Percentiles rank a stretch among this genome's conserved stretches.
phyloP scores from a whole-genome alignment of 768 basidiomycete genomes.

The Aureoboletus auriporus region DNA sequence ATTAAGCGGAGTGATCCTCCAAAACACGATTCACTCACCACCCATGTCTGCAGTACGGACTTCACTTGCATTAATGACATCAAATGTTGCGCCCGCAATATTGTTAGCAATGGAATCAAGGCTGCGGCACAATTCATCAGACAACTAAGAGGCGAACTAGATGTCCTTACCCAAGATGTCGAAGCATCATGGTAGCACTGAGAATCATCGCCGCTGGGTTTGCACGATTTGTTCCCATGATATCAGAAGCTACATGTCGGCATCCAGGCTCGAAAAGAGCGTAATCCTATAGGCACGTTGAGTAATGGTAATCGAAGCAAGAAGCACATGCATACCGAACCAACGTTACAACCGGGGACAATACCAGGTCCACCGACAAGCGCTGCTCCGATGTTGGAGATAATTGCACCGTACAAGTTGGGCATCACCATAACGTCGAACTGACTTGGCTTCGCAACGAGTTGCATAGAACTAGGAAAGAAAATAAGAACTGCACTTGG shows the following conservation, averaged over 20 bases:
- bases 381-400: conserved; percentile 97
- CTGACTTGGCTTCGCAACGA: conserved; percentile 91
- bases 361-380: conserved; percentile 98
- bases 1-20: conserved; percentile 5
- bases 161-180: conserved; percentile 80
- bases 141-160: conserved; percentile 10
- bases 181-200: conserved; percentile 95
- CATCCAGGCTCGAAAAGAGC: conserved; percentile 99
- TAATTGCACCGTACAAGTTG: conserved; percentile 94
- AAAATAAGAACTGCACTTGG: not conserved
- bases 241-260: conserved; percentile 90
- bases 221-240: conserved; percentile 93
- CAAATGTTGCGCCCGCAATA: conserved; percentile 90
- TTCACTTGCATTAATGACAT: conserved; percentile 84
- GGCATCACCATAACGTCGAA: conserved; percentile 99
- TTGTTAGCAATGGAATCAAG: conserved; percentile 91
- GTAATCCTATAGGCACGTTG: conserved; percentile 60
- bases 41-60: conserved; percentile 95
- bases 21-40: conserved; percentile 47
- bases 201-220: conserved; percentile 98
- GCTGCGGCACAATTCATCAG: conserved; percentile 35
- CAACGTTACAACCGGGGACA: conserved; percentile 97
- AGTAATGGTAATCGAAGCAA: not conserved
- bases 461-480: conserved; percentile 86
- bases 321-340: conserved; percentile 54